Evolutionary conservation across 2,329 filamentous ascomycete species (phyloP).

Genomic region (Neofusicoccum kwambonambiense): DNA sequence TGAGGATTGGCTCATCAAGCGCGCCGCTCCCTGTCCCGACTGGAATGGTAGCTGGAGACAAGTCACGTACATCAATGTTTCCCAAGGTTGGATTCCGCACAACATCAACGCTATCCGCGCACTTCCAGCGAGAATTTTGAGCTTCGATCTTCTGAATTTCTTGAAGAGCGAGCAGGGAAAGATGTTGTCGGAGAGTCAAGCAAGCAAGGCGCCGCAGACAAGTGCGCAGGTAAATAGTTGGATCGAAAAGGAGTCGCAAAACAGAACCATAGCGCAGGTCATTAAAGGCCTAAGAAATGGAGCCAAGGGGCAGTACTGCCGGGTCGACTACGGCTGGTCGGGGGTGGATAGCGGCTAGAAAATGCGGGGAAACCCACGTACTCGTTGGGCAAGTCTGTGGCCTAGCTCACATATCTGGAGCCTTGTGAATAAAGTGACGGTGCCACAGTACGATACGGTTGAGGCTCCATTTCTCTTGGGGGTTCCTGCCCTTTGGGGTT

Average conservation of each 20-base stretch:
- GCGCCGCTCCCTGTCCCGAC: slow-evolving; percentile 27
- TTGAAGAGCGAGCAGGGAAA: slow-evolving; percentile 32
- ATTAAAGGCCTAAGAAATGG: slow-evolving; percentile 31
- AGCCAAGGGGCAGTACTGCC: slow-evolving; percentile 31
- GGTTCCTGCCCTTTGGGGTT: too few relatives aligned
- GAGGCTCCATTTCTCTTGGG: too few relatives aligned
- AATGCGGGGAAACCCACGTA: too few relatives aligned
- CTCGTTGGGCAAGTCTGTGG: too few relatives aligned
- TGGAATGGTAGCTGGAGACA: slow-evolving; percentile 47
- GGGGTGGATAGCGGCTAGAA: too few relatives aligned
- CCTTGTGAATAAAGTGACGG: too few relatives aligned
- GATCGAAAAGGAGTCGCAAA: slow-evolving; percentile 40
- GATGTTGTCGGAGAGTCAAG: not conserved
- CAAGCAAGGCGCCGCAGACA: slow-evolving; percentile 23
- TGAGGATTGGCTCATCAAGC: slow-evolving; percentile 2
- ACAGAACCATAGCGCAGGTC: slow-evolving; percentile 30
- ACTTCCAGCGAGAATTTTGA: slow-evolving; percentile 36
- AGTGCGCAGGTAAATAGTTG: slow-evolving; percentile 31
- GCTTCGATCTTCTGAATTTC: slow-evolving; percentile 35
- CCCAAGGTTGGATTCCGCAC: slow-evolving; percentile 46
- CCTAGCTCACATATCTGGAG: too few relatives aligned
- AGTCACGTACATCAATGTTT: slow-evolving; percentile 41
- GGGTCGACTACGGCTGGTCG: slow-evolving; percentile 37
- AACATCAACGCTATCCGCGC: slow-evolving; percentile 29
- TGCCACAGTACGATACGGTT: too few relatives aligned